phyloP scores from a whole-genome alignment of 768 basidiomycete species.

The Termitomyces sp. region DNA sequence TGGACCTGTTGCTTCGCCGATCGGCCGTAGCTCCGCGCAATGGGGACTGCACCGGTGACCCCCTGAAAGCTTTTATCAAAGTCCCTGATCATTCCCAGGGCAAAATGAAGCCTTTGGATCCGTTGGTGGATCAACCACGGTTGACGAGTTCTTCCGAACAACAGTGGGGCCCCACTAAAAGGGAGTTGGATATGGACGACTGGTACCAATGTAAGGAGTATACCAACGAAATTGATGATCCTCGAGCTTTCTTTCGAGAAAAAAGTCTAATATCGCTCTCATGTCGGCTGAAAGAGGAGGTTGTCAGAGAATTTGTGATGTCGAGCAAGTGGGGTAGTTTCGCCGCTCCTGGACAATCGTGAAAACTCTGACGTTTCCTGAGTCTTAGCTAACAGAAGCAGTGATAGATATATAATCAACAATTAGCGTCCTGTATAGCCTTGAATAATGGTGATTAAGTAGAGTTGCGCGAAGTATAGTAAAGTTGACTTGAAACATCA shows the following conservation, averaged over 20 bases:
- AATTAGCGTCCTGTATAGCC: not conserved
- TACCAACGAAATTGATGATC: not conserved
- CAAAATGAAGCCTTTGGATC: conserved; percentile 44
- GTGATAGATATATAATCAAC: not conserved
- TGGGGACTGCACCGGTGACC: conserved; percentile 48
- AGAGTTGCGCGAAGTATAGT: not conserved
- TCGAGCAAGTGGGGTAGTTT: not conserved
- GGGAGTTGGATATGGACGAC: conserved; percentile 1
- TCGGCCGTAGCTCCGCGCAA: not conserved
- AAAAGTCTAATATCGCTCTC: not conserved
- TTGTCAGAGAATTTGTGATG: not conserved
- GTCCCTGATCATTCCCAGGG: conserved; percentile 56
- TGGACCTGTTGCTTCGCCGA: conserved; percentile 3
- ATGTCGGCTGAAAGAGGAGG: not conserved
- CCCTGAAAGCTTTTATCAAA: conserved; percentile 47
- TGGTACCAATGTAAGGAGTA: conserved; percentile 35
- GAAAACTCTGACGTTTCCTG: not conserved
- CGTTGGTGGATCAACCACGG: not conserved
- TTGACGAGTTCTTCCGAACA: not conserved
- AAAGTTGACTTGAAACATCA: not conserved
- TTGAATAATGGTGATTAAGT: not conserved
- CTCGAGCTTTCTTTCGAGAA: not conserved
- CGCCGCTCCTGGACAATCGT: not conserved
- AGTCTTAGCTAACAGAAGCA: not conserved
- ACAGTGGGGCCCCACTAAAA: not conserved